A percentile compares a stretch with the other conserved stretches of the same genome.
phyloP scores from a whole-genome alignment of 306 rosid species.

The Gillenia trifoliata region DNA sequence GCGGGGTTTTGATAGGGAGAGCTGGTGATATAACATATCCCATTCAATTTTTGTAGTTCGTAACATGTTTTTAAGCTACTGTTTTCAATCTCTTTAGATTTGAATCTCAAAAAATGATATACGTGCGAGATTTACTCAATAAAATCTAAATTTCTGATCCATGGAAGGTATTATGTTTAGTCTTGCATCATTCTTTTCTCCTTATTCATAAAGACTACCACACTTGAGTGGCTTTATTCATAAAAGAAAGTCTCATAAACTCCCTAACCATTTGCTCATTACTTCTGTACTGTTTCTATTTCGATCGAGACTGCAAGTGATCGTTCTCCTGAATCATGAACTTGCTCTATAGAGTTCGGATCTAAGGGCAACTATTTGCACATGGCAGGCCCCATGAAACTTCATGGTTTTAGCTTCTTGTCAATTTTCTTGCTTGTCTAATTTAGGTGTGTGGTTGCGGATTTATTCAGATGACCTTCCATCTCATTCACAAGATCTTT shows the following conservation, averaged over 20 bases:
- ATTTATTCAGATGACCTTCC: neutral
- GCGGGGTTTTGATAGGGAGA: slow-evolving; percentile 25
- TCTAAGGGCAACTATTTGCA: neutral
- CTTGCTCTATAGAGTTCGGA: neutral
- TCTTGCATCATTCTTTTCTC: neutral
- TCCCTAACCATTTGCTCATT: neutral
- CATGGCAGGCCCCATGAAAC: slow-evolving; percentile 9
- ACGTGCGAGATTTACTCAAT: slow-evolving; percentile 13
- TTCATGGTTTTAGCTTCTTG: neutral
- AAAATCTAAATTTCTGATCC: slow-evolving; percentile 14
- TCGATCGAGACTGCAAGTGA: neutral
- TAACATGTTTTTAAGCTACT: slow-evolving; percentile 11
- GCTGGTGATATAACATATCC: slow-evolving; percentile 15
- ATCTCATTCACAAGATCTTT: neutral
- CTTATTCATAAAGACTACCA: neutral
- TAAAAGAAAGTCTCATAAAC: neutral
- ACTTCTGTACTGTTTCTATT: neutral
- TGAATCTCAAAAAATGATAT: slow-evolving; percentile 20
- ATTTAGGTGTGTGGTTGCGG: neutral
- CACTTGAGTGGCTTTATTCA: neutral
- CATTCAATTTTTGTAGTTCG: slow-evolving; percentile 9
- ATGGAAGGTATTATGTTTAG: slow-evolving; percentile 18
- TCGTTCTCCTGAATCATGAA: neutral
- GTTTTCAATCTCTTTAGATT: slow-evolving; percentile 23
- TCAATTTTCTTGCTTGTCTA: slow-evolving; percentile 4